Evolutionary conservation across 139 green algal species (phyloP).

Genomic region (Gonium pectorale): DNA sequence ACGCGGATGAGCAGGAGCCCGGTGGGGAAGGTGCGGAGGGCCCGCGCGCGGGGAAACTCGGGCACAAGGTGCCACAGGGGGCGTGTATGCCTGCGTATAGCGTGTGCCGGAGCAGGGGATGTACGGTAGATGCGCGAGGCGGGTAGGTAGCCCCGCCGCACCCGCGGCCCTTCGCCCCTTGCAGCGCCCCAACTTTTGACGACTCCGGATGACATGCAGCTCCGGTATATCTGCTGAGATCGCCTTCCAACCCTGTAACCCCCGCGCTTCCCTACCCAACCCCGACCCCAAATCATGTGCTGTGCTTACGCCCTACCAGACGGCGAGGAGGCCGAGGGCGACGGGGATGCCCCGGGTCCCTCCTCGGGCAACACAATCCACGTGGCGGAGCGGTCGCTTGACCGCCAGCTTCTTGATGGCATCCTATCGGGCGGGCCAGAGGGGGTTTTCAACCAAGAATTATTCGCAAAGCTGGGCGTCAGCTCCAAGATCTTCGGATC

Average conservation of each 20-base stretch:
- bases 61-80: not conserved
- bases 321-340: conserved; percentile 34
- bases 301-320: not conserved
- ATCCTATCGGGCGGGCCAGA: conserved; percentile 27
- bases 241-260: no score
- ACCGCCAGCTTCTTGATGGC: conserved; percentile 53
- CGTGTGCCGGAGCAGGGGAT: no score
- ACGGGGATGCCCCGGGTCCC: not conserved
- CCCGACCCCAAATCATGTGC: no score
- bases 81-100: no score
- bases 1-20: not conserved
- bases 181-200: no score
- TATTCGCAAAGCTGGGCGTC: conserved; percentile 39
- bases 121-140: no score
- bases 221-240: no score
- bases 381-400: conserved; percentile 47
- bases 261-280: no score
- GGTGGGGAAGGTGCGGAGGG: conserved; percentile 40
- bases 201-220: no score
- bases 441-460: conserved; percentile 38
- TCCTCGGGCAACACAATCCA: not conserved
- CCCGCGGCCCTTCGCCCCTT: no score
- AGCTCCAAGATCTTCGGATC: conserved; percentile 20
- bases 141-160: no score
- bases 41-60: conserved; percentile 4